A percentile compares a stretch with the other conserved stretches of the same genome.
Conservation (phyloP, 441 rosid genomes). For the Erodium texanum region DNA sequence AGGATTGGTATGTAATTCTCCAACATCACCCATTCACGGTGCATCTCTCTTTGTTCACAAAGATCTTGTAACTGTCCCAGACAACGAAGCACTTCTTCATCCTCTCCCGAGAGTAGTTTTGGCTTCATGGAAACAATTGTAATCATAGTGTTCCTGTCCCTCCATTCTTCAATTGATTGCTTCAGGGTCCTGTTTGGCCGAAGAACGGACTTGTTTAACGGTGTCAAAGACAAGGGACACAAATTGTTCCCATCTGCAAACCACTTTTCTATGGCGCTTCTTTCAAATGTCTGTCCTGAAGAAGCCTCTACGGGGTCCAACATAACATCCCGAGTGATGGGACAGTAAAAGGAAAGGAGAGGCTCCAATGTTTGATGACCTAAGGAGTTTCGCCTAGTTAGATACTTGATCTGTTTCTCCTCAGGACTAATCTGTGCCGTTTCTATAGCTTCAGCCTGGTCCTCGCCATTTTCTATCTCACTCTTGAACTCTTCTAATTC, state of each 20-base stretch:
- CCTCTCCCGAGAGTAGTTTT: slow-evolving; percentile 36
- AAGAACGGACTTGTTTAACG: slow-evolving; percentile 37
- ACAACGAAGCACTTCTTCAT: slow-evolving; percentile 36
- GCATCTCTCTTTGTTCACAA: slow-evolving; percentile 44
- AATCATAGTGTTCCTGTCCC: slow-evolving; percentile 59
- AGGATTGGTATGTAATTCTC: slow-evolving; percentile 47
- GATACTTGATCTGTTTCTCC: slow-evolving; percentile 47
- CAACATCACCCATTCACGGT: slow-evolving; percentile 53
- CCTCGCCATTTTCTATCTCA: slow-evolving; percentile 47
- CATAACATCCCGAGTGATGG: slow-evolving; percentile 58
- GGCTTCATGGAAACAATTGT: slow-evolving; percentile 46
- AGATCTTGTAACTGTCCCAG: slow-evolving; percentile 43
- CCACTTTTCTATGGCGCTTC: slow-evolving; percentile 60
- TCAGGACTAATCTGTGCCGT: slow-evolving; percentile 54
- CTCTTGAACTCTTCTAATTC: slow-evolving; percentile 51
- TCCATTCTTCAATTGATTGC: slow-evolving; percentile 68
- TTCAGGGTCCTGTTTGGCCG: slow-evolving; percentile 59
- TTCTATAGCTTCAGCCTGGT: slow-evolving; percentile 62
- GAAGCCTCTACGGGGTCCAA: slow-evolving; percentile 66
- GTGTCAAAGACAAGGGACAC: slow-evolving; percentile 50
- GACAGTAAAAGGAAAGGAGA: slow-evolving; percentile 55
- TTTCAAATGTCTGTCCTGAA: slow-evolving; percentile 65
- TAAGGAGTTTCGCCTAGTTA: slow-evolving; percentile 45
- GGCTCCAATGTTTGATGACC: slow-evolving; percentile 56
- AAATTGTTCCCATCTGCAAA: slow-evolving; percentile 42